Evolutionary conservation across 179 eudicot genomes (phyloP).

Genomic region (Sideroxylon spinosum): DNA sequence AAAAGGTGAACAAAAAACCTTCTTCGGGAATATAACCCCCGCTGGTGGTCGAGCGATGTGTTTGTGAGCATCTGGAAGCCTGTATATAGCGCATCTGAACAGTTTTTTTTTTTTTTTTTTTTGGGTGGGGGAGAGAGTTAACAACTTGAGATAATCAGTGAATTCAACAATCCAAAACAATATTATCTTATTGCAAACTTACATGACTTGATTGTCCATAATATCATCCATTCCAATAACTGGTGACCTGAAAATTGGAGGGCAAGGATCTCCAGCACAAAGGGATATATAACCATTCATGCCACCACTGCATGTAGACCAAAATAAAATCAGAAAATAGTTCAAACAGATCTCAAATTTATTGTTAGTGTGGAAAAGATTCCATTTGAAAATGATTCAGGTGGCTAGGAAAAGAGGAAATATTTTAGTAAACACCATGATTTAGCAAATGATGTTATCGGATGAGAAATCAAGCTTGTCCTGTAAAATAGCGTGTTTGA

Average conservation of each 20-base stretch:
- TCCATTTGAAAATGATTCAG: constrained; percentile 26
- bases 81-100: constrained; percentile 80
- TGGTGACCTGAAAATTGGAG: constrained; percentile 85
- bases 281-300: constrained; percentile 94
- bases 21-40: constrained; percentile 63
- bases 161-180: constrained; percentile 58
- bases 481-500: neutral
- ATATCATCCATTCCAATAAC: constrained; percentile 79
- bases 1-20: constrained; percentile 32
- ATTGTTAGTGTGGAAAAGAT: neutral
- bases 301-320: constrained; percentile 76
- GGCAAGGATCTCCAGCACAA: constrained; percentile 94
- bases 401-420: constrained; percentile 3
- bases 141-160: constrained; percentile 3
- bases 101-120: constrained; percentile 39
- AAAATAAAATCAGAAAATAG: constrained; percentile 41
- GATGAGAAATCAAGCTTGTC: neutral
- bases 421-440: neutral
- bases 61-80: constrained; percentile 74
- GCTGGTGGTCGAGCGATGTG: constrained; percentile 69
- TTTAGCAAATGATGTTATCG: neutral
- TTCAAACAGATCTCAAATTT: constrained; percentile 18
- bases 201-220: constrained; percentile 89
- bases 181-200: constrained; percentile 33
- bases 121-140: constrained; percentile 82